phyloP scores from a whole-genome alignment of 441 rosid genomes.

The Rhodomyrtus psidioides region DNA sequence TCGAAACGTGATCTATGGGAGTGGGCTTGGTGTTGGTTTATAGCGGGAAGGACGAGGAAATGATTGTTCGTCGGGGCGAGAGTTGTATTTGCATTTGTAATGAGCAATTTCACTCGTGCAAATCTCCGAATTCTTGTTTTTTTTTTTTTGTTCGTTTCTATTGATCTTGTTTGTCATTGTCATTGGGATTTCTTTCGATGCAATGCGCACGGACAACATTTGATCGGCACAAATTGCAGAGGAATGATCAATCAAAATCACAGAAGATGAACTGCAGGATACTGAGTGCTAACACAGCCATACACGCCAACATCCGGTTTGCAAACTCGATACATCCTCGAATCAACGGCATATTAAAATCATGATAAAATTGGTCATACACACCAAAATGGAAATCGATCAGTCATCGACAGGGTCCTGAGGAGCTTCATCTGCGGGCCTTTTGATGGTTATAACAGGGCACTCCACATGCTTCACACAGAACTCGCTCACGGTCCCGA shows the following conservation, averaged over 20 bases:
- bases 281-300: not conserved
- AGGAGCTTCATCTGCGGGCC: slow-evolving; percentile 69
- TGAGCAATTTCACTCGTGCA: not conserved
- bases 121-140: not conserved
- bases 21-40: not conserved
- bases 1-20: not conserved
- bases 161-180: not conserved
- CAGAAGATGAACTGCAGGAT: not conserved
- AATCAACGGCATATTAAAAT: not conserved
- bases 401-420: slow-evolving; percentile 93
- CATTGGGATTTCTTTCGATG: not conserved
- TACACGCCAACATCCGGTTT: not conserved
- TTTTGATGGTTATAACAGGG: slow-evolving; percentile 81
- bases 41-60: not conserved
- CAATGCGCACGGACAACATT: not conserved
- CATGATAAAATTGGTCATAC: not conserved
- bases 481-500: slow-evolving; percentile 92
- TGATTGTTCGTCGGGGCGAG: too few relatives aligned
- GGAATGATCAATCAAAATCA: not conserved
- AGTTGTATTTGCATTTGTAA: not conserved
- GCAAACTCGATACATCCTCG: not conserved
- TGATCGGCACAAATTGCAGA: not conserved
- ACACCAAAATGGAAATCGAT: not conserved
- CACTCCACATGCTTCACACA: slow-evolving; percentile 95
- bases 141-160: not conserved